phyloP scores from a whole-genome alignment of 2,329 filamentous ascomycete genomes.

The Neocatenulostroma microsporum region DNA sequence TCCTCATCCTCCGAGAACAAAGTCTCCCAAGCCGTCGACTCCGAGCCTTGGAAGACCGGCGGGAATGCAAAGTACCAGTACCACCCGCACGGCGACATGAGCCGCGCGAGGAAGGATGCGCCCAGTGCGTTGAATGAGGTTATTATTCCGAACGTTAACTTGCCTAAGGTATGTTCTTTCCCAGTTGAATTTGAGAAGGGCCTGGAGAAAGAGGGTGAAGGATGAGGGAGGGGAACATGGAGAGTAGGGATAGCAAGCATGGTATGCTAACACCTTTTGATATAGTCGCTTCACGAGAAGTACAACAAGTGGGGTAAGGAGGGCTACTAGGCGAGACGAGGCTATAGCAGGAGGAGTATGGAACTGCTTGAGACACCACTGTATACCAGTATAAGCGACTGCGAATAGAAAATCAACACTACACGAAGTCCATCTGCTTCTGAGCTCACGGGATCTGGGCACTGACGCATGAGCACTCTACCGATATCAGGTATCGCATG shows the following conservation, averaged over 20 bases:
- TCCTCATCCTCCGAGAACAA: constrained; percentile 70
- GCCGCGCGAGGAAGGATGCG: constrained; percentile 70
- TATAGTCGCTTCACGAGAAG: constrained; percentile 80
- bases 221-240: no score
- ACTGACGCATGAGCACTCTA: no score
- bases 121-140: constrained; percentile 94
- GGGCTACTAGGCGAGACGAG: constrained; percentile 71
- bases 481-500: no score
- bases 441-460: no score
- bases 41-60: constrained; percentile 85
- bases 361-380: no score
- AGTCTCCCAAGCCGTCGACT: constrained; percentile 64
- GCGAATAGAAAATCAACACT: no score
- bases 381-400: no score
- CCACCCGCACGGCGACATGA: constrained; percentile 73
- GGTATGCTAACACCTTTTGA: constrained; percentile 1
- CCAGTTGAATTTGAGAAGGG: not conserved
- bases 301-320: constrained; percentile 99
- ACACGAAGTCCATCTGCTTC: no score
- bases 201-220: no score
- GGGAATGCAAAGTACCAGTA: constrained; percentile 56
- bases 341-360: no score
- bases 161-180: constrained; percentile 64
- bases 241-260: not conserved
- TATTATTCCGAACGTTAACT: constrained; percentile 83